Base-by-base conservation (phyloP, 495 filamentous ascomycete species). In the Hypoxylon perforatum region DNA sequence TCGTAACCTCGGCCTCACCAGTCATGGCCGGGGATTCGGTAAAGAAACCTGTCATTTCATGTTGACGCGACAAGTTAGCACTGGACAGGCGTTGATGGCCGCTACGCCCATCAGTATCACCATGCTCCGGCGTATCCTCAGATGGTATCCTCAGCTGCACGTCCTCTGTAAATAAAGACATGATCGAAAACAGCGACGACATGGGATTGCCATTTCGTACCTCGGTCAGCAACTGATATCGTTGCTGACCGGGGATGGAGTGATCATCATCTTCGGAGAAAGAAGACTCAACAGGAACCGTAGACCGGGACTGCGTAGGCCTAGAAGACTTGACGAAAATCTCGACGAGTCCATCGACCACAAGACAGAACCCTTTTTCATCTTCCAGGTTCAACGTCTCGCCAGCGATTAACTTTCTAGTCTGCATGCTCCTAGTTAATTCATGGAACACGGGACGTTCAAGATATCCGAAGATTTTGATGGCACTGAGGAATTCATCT, bases 161-260 rank as follows among this genome's bases (percentile, higher is more conserved):
- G 72, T 97, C 93, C 75, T 98, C 95, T 4, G 95, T 98, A 69
- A 99, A 99, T 0, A 99, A 81, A 2, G 93, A 95, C 71, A 99
- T 88, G 54, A 99, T 96, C 0, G 96, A 97, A 77, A 99, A 99
- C 5, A 99, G 77, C 0, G 95, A 98, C 23, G 95, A 98, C 94
- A 99, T 97, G 3, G 95, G 94, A 9, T 95, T 94, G 17, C 95
- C 95, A 72, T 98, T 99, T 76, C 97, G 96, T 39, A 99, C 95
- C 74, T 99, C 95, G 2, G 95, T 99, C 39, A 99, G 83, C 17
- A 98, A 82, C 76, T 98, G 94, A 75, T 98, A 73, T 83, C 92
- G 79, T 89, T 93, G 73, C 78, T 88, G 75, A 35, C 86, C 87
- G 33, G 87, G 83, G 7, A 80, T 62, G 18, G 76, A 78, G 61